Conservation (phyloP, 352 stramenopile genomes). For the Thalassiosira mediterranea region DNA sequence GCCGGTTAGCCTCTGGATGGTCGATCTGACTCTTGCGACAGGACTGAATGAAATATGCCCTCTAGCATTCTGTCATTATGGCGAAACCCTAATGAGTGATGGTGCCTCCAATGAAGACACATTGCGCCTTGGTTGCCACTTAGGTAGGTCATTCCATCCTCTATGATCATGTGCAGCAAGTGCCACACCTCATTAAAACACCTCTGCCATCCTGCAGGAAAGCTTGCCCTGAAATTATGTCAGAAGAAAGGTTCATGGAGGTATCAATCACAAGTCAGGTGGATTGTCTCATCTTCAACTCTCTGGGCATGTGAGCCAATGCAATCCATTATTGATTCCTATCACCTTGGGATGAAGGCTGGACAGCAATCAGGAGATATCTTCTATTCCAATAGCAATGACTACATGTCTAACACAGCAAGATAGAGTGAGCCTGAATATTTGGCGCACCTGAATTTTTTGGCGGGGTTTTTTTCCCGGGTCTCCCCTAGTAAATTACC, state of each 20-base stretch:
- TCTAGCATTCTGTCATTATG: slow-evolving; percentile 15
- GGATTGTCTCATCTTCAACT: neutral
- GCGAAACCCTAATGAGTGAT: too few species aligned
- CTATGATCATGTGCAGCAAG: neutral
- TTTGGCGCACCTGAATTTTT: too few species aligned
- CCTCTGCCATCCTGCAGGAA: neutral
- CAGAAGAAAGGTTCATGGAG: slow-evolving; percentile 13
- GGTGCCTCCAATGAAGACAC: too few species aligned
- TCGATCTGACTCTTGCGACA: slow-evolving; percentile 15
- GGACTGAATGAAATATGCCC: slow-evolving; percentile 14
- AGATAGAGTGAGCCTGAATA: too few species aligned
- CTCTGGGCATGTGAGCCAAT: slow-evolving; percentile 1
- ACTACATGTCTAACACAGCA: neutral
- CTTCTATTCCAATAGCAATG: neutral
- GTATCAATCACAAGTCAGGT: slow-evolving; percentile 12
- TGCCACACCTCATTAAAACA: neutral
- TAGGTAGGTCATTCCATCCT: neutral
- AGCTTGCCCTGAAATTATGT: slow-evolving; percentile 14
- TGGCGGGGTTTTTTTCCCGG: too few species aligned
- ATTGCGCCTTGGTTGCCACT: neutral
- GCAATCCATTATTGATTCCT: neutral
- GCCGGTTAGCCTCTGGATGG: slow-evolving; percentile 14
- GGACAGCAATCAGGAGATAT: slow-evolving; percentile 7
- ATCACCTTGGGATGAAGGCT: neutral
- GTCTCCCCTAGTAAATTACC: too few species aligned